phyloP scores from a whole-genome alignment of 2,329 filamentous ascomycete species.

The Aureobasidium uvarum region DNA sequence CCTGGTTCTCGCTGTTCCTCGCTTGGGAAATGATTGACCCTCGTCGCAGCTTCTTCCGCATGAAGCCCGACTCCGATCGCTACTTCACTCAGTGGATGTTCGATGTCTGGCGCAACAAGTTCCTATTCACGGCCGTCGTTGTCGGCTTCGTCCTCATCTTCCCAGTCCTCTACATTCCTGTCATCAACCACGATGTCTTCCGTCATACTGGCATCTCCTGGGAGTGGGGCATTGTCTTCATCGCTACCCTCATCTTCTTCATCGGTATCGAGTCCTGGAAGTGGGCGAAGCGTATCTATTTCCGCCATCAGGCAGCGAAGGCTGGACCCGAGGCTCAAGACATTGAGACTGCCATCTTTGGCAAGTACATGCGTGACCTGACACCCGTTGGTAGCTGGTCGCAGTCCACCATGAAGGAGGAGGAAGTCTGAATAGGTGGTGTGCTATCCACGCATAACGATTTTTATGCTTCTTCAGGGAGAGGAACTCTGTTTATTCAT shows the following conservation, averaged over 20 bases:
- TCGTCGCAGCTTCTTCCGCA: constrained; percentile 71
- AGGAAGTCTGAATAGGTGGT: constrained; percentile 1
- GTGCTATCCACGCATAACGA: background rate
- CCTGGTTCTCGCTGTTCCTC: constrained; percentile 73
- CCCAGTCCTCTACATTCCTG: constrained; percentile 62
- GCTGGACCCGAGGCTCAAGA: constrained; percentile 22
- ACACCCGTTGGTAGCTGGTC: constrained; percentile 18
- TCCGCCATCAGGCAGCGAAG: constrained; percentile 39
- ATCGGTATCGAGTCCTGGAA: constrained; percentile 65
- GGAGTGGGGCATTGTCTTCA: constrained; percentile 69
- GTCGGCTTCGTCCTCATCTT: constrained; percentile 49
- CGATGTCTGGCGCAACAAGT: constrained; percentile 70
- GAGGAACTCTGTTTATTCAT: background rate
- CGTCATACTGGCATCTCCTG: constrained; percentile 63
- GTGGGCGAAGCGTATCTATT: constrained; percentile 60
- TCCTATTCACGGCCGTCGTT: constrained; percentile 52
- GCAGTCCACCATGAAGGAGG: background rate
- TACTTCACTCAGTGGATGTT: constrained; percentile 65
- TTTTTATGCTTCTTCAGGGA: background rate
- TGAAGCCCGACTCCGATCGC: constrained; percentile 61
- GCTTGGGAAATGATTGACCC: constrained; percentile 77
- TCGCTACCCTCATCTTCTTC: constrained; percentile 62
- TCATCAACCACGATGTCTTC: constrained; percentile 64
- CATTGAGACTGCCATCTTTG: constrained; percentile 30
- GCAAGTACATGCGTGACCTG: constrained; percentile 25